Conservation (phyloP, 371 early-diverging fungal genomes). For the Smittium culicis region DNA sequence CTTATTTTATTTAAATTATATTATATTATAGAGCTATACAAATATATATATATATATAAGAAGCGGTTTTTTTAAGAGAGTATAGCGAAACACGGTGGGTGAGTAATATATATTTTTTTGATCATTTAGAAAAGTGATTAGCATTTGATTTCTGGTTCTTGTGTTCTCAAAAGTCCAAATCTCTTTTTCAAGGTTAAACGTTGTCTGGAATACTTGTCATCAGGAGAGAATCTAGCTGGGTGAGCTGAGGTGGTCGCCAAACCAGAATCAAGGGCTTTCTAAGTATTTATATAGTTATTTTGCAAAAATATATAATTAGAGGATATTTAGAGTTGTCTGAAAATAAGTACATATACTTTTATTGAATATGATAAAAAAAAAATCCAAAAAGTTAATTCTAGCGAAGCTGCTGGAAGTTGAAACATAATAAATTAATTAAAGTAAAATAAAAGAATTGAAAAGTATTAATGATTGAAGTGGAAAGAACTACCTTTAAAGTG, state of each 20-base stretch:
- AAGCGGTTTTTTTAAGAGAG: no score
- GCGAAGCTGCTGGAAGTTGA: no score
- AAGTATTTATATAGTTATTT: conserved; percentile 10
- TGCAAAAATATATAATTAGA: conserved; percentile 9
- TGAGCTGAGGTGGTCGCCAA: conserved; percentile 51
- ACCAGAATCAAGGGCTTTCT: neutral
- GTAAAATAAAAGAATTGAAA: no score
- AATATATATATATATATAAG: no score
- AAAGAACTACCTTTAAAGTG: conserved; percentile 73
- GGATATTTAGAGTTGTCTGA: neutral
- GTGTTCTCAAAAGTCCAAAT: conserved; percentile 74
- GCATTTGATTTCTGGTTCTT: conserved; percentile 38
- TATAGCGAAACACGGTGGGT: no score
- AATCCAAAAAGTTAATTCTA: neutral
- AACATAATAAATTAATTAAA: no score
- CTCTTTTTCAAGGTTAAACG: conserved; percentile 94
- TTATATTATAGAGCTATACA: no score
- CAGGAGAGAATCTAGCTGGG: conserved; percentile 95
- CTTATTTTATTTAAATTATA: no score
- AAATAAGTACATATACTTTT: neutral
- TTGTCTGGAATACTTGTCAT: conserved; percentile 96
- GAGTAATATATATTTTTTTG: no score
- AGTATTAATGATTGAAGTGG: neutral
- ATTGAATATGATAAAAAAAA: neutral
- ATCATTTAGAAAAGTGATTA: no score